A percentile compares a stretch with the other conserved stretches of the same genome.
Conservation (phyloP, 306 rosid genomes). For the Castanea sativa region DNA sequence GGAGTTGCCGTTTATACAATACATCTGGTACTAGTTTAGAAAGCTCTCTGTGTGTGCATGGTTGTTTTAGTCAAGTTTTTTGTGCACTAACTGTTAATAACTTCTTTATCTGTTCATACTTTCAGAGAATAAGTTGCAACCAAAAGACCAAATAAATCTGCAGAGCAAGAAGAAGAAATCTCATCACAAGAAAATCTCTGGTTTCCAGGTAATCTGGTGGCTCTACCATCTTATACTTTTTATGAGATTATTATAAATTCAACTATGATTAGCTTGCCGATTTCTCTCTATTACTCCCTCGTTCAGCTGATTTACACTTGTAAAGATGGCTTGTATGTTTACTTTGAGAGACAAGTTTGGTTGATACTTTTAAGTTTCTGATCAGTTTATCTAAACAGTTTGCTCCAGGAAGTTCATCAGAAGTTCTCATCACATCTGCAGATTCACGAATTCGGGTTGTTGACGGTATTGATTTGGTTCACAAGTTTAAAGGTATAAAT, state of each 20-base stretch:
- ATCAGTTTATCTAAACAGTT: conserved; percentile 64
- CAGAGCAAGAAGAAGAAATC: conserved; percentile 96
- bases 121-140: conserved; percentile 89
- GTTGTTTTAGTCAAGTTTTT: conserved; percentile 14
- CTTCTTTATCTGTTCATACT: conserved; percentile 6
- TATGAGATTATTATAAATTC: conserved; percentile 1
- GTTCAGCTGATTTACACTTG: neutral
- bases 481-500: conserved; percentile 84
- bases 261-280: neutral
- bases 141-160: conserved; percentile 73
- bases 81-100: conserved; percentile 18
- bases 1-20: conserved; percentile 84
- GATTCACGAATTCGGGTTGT: conserved; percentile 96
- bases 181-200: conserved; percentile 90
- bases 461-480: conserved; percentile 78
- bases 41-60: conserved; percentile 1
- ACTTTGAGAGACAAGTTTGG: conserved; percentile 16
- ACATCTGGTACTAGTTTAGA: conserved; percentile 61
- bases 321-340: conserved; percentile 15
- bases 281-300: conserved; percentile 10
- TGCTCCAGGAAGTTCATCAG: conserved; percentile 96
- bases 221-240: conserved; percentile 14
- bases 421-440: conserved; percentile 88
- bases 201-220: conserved; percentile 79
- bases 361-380: conserved; percentile 29